phyloP scores from a whole-genome alignment of 2,329 filamentous ascomycete species.

The Pseudocercospora ulei region DNA sequence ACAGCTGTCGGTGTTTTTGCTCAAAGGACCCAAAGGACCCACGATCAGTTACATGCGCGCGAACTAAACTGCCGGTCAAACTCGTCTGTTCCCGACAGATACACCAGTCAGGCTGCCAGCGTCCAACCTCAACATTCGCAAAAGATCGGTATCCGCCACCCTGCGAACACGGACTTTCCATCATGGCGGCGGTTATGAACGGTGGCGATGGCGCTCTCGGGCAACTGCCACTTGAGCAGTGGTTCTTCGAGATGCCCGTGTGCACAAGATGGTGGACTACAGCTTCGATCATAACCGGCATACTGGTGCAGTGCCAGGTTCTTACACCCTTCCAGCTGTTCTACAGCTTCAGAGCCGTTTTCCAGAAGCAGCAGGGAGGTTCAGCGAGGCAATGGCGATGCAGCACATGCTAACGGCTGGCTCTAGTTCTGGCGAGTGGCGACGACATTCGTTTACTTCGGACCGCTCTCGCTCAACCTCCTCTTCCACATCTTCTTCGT shows the following conservation, averaged over 20 bases:
- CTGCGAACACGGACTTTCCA: too few relatives aligned
- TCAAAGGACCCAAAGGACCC: constrained; percentile 1
- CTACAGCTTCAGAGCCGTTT: constrained; percentile 89
- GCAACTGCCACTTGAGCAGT: constrained; percentile 77
- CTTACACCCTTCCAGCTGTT: constrained; percentile 91
- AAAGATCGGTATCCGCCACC: neutral
- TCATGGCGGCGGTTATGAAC: constrained; percentile 41
- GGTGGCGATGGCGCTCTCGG: constrained; percentile 40
- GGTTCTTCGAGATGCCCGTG: constrained; percentile 98
- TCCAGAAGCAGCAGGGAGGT: constrained; percentile 77
- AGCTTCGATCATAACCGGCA: constrained; percentile 75
- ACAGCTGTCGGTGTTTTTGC: constrained; percentile 3
- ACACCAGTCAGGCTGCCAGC: too few relatives aligned
- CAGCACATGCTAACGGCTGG: neutral
- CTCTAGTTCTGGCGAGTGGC: constrained; percentile 90
- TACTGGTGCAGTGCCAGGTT: constrained; percentile 85
- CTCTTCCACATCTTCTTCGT: constrained; percentile 98
- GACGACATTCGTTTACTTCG: constrained; percentile 95
- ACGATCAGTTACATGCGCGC: neutral
- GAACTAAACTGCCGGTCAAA: constrained; percentile 1
- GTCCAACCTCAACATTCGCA: neutral
- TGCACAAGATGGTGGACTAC: constrained; percentile 97
- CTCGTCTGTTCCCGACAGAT: neutral
- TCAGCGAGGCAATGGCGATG: neutral
- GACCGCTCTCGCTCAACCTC: constrained; percentile 83